These are phyloP conservation scores for Tricholoma sp. DNA, from an alignment of 768 basidiomycete genomes.

Conservation along the genomic window DNA sequence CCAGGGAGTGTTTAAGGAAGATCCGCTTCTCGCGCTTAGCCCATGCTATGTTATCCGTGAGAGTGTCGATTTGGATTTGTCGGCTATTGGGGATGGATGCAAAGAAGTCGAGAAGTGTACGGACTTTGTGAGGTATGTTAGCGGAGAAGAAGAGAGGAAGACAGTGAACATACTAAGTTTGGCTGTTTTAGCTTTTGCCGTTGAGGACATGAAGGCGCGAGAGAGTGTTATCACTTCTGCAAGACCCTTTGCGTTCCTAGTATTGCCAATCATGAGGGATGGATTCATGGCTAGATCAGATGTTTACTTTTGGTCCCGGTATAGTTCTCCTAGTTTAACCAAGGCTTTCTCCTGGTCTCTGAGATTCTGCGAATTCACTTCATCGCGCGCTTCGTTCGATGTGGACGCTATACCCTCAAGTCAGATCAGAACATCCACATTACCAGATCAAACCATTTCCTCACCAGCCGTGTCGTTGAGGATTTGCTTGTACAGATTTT, in stretches of 20 bases:
- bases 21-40: slow-evolving; percentile 89
- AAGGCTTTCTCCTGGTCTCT: slow-evolving; percentile 83
- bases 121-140: slow-evolving; percentile 45
- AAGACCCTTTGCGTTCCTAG: slow-evolving; percentile 78
- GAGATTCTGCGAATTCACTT: slow-evolving; percentile 52
- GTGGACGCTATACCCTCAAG: slow-evolving; percentile 17
- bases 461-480: slow-evolving; percentile 37
- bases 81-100: slow-evolving; percentile 69
- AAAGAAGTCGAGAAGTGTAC: slow-evolving; percentile 92
- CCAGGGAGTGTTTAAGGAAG: slow-evolving; percentile 91
- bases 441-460: slow-evolving; percentile 2
- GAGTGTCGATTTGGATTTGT: slow-evolving; percentile 75
- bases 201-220: slow-evolving; percentile 84
- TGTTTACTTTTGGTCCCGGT: slow-evolving; percentile 74
- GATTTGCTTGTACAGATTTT: slow-evolving; percentile 71
- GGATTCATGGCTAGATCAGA: neutral
- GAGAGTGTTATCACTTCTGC: slow-evolving; percentile 84
- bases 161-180: slow-evolving; percentile 68
- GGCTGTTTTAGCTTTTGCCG: slow-evolving; percentile 95
- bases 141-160: neutral
- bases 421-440: neutral
- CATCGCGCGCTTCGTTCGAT: slow-evolving; percentile 25
- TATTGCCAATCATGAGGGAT: too few relatives aligned
- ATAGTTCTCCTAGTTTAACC: slow-evolving; percentile 80
- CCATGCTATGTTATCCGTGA: slow-evolving; percentile 90